Base-by-base conservation (phyloP, 164 flowering plant genomes). In the Umbellularia californica region DNA sequence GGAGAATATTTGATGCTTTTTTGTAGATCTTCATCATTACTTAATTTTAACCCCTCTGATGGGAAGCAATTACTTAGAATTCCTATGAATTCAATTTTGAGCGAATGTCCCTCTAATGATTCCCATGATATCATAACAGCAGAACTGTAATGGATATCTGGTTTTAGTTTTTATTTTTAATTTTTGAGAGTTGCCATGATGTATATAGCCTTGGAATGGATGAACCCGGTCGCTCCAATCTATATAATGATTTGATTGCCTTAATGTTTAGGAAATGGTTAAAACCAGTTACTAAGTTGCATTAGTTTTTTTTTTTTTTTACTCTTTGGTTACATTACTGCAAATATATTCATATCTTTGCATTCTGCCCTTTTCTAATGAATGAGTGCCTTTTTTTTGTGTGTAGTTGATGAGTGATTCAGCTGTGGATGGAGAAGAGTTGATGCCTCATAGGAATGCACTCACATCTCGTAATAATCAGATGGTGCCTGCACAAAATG, bases 341-440 rank as follows among this genome's bases (percentile, higher is more conserved):
- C 41, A 12, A n/a, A 11, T 27, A 24, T 11, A 67, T 30, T 30
- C 47, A n/a, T 67, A 50, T 6, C 3, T 20, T 71, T 9, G 52
- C 14, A 25, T 27, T 1, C 35, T 2, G 20, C n/a, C 23, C 55
- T 27, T 28, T 23, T 71, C 65, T 50, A 27, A 71, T 71, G 11
- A 51, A 50, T 3, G 25, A 12, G 24, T 41, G n/a, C 19, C 25
- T 5, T 5, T 76, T 76, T 27, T 2, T 13, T 12, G 35, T 72
- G 41, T 75, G 72, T 72, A 82, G 87, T 65, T 82, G 52, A 82
- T 84, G 87, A 66, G 72, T 79, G 62, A 55, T 22, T 64, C 69
- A 3, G 78, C 81, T 58, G 77, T 10, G 6, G 72, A 3, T 69
- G 87, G 85, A 14, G 83, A 77, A 60, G 87, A 84, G 68, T 70